Evolutionary conservation across 371 early-diverging fungal species (phyloP), one percentile per base, ranked within the genome.

Genomic region (Saksenaea vasiformis): DNA sequence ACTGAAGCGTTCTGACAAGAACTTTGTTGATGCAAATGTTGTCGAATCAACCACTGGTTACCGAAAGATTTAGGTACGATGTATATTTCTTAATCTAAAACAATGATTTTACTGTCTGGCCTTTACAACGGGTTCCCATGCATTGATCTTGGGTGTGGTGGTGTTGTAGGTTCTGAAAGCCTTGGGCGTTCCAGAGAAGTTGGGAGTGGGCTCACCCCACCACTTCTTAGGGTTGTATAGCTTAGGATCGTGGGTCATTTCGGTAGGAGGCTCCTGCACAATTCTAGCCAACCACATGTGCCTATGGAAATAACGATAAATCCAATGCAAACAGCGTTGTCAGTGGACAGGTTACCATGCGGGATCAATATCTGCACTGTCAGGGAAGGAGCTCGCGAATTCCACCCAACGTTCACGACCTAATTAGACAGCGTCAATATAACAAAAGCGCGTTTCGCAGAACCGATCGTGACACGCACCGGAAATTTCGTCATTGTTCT

Each of bases 371-470:
- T 92, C 91, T 38, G 86, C 85, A 34, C 91, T 84, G 70, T 96
- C 96, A 67, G 82, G 83, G 65, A 89, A 77, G 65, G 84, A 79
- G 76, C 89, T 90, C 58, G 86, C 89, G 66, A 89, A 94, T 58
- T 94, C 76, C 58, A 94, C 91, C 98, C 98, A 97, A 64, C 98
- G 91, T 74, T 91, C 94, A 78, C 98, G 95, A 62, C 84, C 87
- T 89, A 68, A 37, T 43, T 24, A 38, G 41, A 26, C 31, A 22
- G 8, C 38, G 43, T 17, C 28, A 56, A 44, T 53, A 47, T 35
- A 54, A 54, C 27, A 11, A 2, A 47, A 31, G 8, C 7, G 51
- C 35, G 56, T 15, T 7, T n/a, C 7, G 15, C 26, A 26, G 22
- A 19, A 24, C 19, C 19, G 8, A 41, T 14, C 8, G 5, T 8